These are phyloP conservation scores for Balamuthia mandrillaris DNA, from an alignment of 208 protist genomes.

Conservation along the genomic window DNA sequence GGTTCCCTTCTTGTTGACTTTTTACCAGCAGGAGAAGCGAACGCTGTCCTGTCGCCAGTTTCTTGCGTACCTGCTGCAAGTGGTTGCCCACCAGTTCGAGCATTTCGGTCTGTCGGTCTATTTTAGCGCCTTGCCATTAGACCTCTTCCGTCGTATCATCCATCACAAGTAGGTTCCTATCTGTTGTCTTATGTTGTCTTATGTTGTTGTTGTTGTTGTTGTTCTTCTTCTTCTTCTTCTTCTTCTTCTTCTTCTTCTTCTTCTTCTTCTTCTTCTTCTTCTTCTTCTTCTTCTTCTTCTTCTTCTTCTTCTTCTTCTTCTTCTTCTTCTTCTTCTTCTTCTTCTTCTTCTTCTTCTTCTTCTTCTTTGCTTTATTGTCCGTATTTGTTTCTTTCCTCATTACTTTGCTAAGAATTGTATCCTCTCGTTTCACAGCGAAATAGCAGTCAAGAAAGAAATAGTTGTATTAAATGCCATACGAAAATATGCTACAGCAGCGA, in stretches of 20 bases:
- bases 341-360: not conserved
- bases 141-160: not conserved
- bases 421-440: not conserved
- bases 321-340: not conserved
- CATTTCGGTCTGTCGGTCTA: not conserved
- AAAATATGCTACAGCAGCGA: not conserved
- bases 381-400: not conserved
- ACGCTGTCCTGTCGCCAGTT: not conserved
- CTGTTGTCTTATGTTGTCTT: too few species aligned
- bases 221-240: too few species aligned
- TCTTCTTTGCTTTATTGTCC: not conserved
- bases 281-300: too few species aligned
- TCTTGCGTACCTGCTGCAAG: not conserved
- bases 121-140: not conserved
- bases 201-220: too few species aligned
- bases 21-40: not conserved
- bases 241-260: too few species aligned
- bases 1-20: not conserved
- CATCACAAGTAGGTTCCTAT: not conserved
- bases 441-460: not conserved
- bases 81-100: not conserved
- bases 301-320: too few species aligned
- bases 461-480: not conserved
- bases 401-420: not conserved
- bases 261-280: too few species aligned